Base-by-base conservation (phyloP, 2,329 filamentous ascomycete species). In the Verticillium dahliae region DNA sequence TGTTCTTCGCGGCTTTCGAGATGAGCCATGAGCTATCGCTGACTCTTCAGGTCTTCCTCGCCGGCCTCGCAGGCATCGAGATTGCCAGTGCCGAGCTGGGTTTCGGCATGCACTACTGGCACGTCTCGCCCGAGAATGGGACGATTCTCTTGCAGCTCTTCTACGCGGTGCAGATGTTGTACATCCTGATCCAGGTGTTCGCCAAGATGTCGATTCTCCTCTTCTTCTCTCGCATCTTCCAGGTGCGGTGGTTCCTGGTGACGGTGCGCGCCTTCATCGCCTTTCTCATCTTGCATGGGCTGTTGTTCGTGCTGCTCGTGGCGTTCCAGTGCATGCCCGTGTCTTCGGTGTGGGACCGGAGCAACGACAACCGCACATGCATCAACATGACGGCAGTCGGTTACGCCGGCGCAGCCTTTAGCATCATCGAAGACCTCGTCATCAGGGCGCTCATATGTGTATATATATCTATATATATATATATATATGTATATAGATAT, bases 371-470 rank as follows among this genome's bases (percentile, higher is more conserved):
- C 9, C 45, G 45, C 5, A 74, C 74, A 38, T 90, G 87, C 69
- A 84, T 80, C 57, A 81, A 88, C 68, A 84, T 87, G 45, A 78
- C 87, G 60, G 86, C 84, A 1, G 78, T 90, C 39, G 87, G 88
- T 67, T 83, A 89, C 10, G 85, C 85, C 6, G 89, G 85, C 1
- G 85, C 86, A 1, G 86, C 85, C 0, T 79, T 89, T 59, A 89
- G 89, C 73, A 87, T 90, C 65, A 83, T 87, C 60, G 89, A 87
- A 18, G 88, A 90, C 65, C 73, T 90, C 38, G 82, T 85, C 45
- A 84, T 90, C 37, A 76, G 90, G n/a, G 82, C 88, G 55, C 76
- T n/a, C n/a, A n/a, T n/a, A n/a, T n/a, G n/a, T n/a, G n/a, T n/a
- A n/a, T n/a, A n/a, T n/a, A n/a, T n/a, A n/a, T n/a, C n/a, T n/a